Evolutionary conservation across 2,329 filamentous ascomycete genomes (phyloP), one percentile per base, ranked within the genome.

Genomic region (Fusarium tanahbumbuense): DNA sequence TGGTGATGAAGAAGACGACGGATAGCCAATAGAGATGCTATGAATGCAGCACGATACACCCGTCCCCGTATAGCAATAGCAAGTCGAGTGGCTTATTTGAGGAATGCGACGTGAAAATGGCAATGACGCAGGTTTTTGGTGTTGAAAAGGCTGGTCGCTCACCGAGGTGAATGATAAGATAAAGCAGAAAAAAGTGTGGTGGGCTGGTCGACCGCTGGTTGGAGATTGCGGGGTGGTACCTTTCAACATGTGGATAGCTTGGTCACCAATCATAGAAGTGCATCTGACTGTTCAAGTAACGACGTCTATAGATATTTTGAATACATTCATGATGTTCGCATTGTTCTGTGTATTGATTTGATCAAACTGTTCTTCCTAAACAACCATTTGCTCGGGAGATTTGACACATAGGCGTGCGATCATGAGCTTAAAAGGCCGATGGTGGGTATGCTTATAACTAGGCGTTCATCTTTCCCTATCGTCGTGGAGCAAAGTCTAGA

Each of bases 401-500:
- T n/a, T 37, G 6, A 37, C 34, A 32, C 13, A 37, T 12, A 27
- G 18, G 6, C 16, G 5, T 34, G 8, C 7, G 30, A 13, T 50
- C 32, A 25, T 20, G 15, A 56, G n/a, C 30, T 16, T 15, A 10
- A 27, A 28, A 27, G 3, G 18, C 53, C 7, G 8, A 4, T 9
- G 42, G 15, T 18, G 41, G n/a, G 15, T 13, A 27, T 7, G 16
- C 18, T 20, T 25, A 8, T 30, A 32, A 15, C 10, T 28, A 16
- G 27, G 23, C 6, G 12, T 12, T 3, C 34, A n/a, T 48, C 18
- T 11, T 5, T 32, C 22, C 16, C 23, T 62, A 70, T 28, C 30
- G 55, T 34, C 56, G 53, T 16, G 58, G 50, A 20, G 59, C 59
- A 61, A 91, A 86, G 72, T 91, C 86, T 16, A 93, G 78, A 44